phyloP scores from a whole-genome alignment of 345 rosid genomes.

The Eucalyptus cloeziana region DNA sequence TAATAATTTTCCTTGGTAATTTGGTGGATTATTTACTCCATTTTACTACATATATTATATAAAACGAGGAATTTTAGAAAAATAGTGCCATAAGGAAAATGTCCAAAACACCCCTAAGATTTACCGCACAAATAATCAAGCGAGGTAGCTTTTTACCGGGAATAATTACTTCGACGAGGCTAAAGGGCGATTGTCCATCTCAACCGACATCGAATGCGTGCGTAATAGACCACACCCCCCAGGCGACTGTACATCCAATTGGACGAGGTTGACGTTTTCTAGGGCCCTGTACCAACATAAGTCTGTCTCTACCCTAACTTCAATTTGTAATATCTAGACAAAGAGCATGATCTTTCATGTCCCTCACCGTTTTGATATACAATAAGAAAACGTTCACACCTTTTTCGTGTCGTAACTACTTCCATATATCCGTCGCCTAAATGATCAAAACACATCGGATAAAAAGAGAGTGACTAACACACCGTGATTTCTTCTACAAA shows the following conservation, averaged over 20 bases:
- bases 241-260: no score
- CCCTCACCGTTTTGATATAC: neutral
- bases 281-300: neutral
- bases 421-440: neutral
- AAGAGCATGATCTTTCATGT: neutral
- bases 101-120: neutral
- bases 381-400: neutral
- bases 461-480: neutral
- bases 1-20: neutral
- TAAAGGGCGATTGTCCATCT: neutral
- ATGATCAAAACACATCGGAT: neutral
- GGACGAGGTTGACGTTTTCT: neutral
- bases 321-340: neutral
- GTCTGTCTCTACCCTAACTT: neutral
- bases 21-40: neutral
- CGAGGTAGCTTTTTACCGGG: neutral
- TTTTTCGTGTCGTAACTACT: neutral
- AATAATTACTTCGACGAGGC: neutral
- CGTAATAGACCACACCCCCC: no score
- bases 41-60: neutral
- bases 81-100: neutral
- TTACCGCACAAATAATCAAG: neutral
- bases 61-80: neutral
- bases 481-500: rapidly evolving
- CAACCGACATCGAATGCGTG: neutral